phyloP scores from a whole-genome alignment of 179 eudicot genomes.

The Patellifolia procumbens region DNA sequence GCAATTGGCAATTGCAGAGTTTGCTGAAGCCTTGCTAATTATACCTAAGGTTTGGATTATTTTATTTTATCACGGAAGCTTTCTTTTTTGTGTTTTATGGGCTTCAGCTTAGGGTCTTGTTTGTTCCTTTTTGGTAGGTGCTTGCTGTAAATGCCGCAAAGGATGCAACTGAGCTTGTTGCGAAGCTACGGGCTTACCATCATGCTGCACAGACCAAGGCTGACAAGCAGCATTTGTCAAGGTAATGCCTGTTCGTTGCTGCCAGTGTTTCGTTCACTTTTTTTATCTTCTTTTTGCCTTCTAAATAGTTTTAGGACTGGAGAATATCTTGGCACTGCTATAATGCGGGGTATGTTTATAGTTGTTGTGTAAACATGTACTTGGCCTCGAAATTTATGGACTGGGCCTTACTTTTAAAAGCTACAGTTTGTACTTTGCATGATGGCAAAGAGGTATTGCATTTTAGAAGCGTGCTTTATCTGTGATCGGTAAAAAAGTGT shows the following conservation, averaged over 20 bases:
- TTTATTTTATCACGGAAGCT: not conserved
- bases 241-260: slow-evolving; percentile 39
- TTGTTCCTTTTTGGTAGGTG: slow-evolving; percentile 45
- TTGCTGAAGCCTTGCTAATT: slow-evolving; percentile 85
- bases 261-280: not conserved
- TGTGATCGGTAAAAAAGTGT: not conserved
- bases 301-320: not conserved
- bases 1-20: slow-evolving; percentile 95
- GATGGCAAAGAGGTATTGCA: not conserved
- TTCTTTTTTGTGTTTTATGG: not conserved
- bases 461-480: not conserved
- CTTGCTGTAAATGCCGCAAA: slow-evolving; percentile 97
- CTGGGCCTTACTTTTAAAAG: not conserved
- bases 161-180: slow-evolving; percentile 85
- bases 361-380: not conserved
- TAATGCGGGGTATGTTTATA: not conserved
- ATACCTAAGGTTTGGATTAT: slow-evolving; percentile 72
- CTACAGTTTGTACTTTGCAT: not conserved
- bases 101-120: slow-evolving; percentile 1
- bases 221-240: slow-evolving; percentile 83
- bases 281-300: not conserved
- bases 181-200: slow-evolving; percentile 90
- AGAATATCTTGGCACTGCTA: not conserved
- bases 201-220: slow-evolving; percentile 89
- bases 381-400: not conserved